phyloP scores from a whole-genome alignment of 257 asterid genomes.

The Cordia subcordata region DNA sequence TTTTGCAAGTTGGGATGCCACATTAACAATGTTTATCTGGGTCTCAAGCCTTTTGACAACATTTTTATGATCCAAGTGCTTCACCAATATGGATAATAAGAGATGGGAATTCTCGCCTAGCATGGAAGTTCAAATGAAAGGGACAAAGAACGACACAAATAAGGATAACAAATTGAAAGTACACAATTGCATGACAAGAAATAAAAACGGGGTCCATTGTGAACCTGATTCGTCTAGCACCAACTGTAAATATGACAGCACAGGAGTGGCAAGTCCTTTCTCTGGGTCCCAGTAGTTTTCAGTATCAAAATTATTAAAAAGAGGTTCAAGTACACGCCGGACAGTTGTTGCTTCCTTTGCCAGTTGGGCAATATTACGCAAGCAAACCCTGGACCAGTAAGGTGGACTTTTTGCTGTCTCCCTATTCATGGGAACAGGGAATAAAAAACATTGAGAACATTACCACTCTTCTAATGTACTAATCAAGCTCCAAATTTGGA shows the following conservation, averaged over 20 bases:
- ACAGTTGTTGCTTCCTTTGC: conserved; percentile 50
- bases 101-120: conserved; percentile 46
- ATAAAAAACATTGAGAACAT: neutral
- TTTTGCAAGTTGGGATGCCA: conserved; percentile 27
- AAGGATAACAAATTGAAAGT: neutral
- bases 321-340: conserved; percentile 50
- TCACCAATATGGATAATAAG: conserved; percentile 34
- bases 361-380: conserved; percentile 35
- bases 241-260: conserved; percentile 33
- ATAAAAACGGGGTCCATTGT: conserved; percentile 2
- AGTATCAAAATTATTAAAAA: conserved; percentile 38
- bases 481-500: neutral
- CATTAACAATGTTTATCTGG: conserved; percentile 32
- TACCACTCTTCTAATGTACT: neutral
- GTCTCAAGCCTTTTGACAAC: conserved; percentile 30
- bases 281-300: conserved; percentile 43
- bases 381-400: conserved; percentile 44
- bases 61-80: conserved; percentile 48
- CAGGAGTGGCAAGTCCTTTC: conserved; percentile 39
- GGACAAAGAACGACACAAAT: neutral
- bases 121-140: neutral
- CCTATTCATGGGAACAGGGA: conserved; percentile 20
- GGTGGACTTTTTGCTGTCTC: conserved; percentile 38
- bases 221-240: conserved; percentile 48
- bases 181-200: neutral